phyloP scores from a whole-genome alignment of 805 yeast genomes.

The Myxozyma kluyveri region DNA sequence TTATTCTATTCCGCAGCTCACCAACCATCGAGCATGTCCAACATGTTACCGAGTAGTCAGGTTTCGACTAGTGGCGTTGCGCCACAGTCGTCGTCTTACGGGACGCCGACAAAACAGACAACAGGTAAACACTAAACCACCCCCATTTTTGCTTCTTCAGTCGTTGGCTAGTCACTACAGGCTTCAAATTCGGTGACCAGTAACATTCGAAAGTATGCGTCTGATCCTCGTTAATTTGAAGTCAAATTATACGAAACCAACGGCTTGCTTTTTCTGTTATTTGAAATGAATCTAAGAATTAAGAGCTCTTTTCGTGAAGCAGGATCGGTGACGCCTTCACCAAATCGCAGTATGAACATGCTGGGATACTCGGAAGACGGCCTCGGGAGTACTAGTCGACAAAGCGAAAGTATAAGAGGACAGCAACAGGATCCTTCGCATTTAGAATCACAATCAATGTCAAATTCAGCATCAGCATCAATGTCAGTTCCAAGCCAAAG shows the following conservation, averaged over 20 bases:
- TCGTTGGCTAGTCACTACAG: constrained; percentile 7
- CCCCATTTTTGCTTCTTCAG: not conserved
- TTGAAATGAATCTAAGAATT: constrained; percentile 5
- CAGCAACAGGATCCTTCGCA: not conserved
- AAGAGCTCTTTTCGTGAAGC: constrained; percentile 11
- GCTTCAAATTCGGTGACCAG: constrained; percentile 6
- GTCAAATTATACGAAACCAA: constrained; percentile 9
- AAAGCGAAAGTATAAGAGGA: not conserved
- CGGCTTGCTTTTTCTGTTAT: too few relatives aligned
- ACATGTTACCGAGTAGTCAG: constrained; percentile 1
- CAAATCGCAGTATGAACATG: constrained; percentile 10
- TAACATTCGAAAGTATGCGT: constrained; percentile 2
- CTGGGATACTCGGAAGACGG: constrained; percentile 13
- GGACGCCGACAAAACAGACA: constrained; percentile 26
- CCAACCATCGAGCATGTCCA: constrained; percentile 1
- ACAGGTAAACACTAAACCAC: constrained; percentile 14
- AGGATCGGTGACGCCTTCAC: constrained; percentile 23
- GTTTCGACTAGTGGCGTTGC: constrained; percentile 2
- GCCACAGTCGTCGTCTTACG: constrained; percentile 11
- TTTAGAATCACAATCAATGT: not conserved
- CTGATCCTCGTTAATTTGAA: not conserved
- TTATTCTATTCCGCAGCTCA: constrained; percentile 14
- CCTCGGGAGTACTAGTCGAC: not conserved
- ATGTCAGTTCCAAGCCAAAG: not conserved
- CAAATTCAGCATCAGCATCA: not conserved